Percentiles rank a stretch among this genome's conserved stretches.
These are phyloP conservation scores for Oryza glaberrima DNA, from an alignment of 176 grass and related monocot species.

Conservation along the genomic window DNA sequence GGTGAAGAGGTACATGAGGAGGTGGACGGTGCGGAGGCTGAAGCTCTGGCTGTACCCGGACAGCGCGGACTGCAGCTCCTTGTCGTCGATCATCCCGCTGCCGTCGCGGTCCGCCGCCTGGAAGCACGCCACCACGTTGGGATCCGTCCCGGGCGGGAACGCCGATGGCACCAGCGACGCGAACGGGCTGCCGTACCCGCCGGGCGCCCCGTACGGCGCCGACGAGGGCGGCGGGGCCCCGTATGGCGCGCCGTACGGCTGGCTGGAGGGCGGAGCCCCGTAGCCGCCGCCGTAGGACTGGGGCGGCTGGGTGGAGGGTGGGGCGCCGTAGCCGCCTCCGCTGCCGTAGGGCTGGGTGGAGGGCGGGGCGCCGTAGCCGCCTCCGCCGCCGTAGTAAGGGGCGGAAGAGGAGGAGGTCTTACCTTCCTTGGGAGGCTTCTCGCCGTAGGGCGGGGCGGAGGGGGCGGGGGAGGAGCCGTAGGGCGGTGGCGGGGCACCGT, in stretches of 20 bases:
- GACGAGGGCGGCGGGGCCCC: conserved; percentile 15
- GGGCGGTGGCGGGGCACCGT: conserved; percentile 19
- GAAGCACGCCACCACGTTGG: conserved; percentile 93
- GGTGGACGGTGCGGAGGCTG: conserved; percentile 88
- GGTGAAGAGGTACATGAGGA: conserved; percentile 98
- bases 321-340: background rate
- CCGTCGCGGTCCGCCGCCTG: conserved; percentile 86
- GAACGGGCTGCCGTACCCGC: conserved; percentile 62
- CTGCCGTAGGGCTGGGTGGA: conserved; percentile 16
- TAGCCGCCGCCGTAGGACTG: conserved; percentile 29
- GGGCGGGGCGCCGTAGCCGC: conserved; percentile 14
- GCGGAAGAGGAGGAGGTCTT: conserved; percentile 23
- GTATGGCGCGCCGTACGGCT: conserved; percentile 17
- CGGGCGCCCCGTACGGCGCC: background rate
- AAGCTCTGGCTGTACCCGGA: conserved; percentile 86
- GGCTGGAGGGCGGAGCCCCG: background rate
- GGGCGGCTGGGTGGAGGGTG: conserved; percentile 3
- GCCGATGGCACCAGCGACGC: conserved; percentile 66
- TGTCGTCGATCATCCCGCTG: conserved; percentile 92
- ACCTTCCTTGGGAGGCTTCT: conserved; percentile 45
- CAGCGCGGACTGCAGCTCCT: conserved; percentile 88
- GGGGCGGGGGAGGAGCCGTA: background rate
- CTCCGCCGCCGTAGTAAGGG: conserved; percentile 29
- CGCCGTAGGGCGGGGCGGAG: conserved; percentile 29
- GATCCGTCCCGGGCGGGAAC: conserved; percentile 85